Evolutionary conservation across 768 basidiomycete species (phyloP).

Genomic region (Naganishia onofrii): DNA sequence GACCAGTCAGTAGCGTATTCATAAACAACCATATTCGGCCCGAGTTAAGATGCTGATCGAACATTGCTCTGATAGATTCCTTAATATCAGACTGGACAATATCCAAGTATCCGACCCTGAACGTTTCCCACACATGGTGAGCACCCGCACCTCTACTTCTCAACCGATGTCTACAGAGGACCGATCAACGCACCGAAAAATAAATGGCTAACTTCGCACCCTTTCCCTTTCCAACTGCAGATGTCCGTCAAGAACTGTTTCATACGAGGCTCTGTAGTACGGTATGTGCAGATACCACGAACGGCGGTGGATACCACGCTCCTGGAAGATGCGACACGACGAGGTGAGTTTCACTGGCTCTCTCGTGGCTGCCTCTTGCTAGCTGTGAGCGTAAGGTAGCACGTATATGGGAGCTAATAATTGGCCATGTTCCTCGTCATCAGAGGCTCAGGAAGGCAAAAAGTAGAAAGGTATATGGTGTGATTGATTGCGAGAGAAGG

Average conservation of each 20-base stretch:
- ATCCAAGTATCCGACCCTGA: constrained; percentile 90
- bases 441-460: constrained; percentile 49
- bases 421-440: background rate
- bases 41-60: constrained; percentile 20
- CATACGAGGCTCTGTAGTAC: constrained; percentile 95
- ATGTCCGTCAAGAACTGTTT: constrained; percentile 99
- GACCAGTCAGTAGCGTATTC: constrained; percentile 72
- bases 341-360: constrained; percentile 61
- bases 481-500: background rate
- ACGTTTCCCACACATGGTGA: constrained; percentile 94
- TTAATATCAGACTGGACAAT: constrained; percentile 93
- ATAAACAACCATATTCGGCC: constrained; percentile 57
- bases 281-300: constrained; percentile 91
- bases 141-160: background rate
- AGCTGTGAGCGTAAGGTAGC: too few relatives aligned
- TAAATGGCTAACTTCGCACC: background rate
- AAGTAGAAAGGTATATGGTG: constrained; percentile 33
- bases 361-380: background rate
- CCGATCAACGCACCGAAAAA: background rate
- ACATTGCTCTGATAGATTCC: constrained; percentile 42
- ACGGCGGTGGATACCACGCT: constrained; percentile 92
- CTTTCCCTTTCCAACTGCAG: constrained; percentile 56
- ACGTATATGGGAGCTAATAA: too few relatives aligned
- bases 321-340: constrained; percentile 89
- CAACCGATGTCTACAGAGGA: too few relatives aligned